Conservation (phyloP, 331 rosid genomes). For the Telfairia occidentalis region DNA sequence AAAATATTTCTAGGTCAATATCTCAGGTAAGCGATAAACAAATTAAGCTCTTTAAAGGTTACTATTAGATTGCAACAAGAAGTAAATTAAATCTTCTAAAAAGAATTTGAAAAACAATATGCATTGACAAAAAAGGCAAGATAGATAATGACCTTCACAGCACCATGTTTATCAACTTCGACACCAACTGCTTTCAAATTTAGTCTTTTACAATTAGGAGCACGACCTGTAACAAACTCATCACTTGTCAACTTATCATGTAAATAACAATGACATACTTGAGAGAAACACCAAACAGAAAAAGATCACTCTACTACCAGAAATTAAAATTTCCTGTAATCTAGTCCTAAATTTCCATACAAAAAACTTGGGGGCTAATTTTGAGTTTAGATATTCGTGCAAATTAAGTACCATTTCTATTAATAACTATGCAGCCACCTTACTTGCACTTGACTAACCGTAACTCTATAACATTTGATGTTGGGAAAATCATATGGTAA, state of each 20-base stretch:
- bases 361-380: not conserved
- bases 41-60: not conserved
- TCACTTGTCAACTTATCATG: not conserved
- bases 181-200: conserved; percentile 78
- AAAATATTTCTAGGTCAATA: not conserved
- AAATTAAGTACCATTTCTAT: not conserved
- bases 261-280: not conserved
- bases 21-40: not conserved
- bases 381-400: not conserved
- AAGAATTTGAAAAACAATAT: not conserved
- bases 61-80: not conserved
- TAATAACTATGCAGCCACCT: not conserved
- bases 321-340: not conserved
- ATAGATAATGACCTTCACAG: conserved; percentile 54
- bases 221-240: conserved; percentile 47
- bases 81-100: not conserved
- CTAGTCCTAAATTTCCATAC: not conserved
- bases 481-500: not conserved
- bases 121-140: conserved; percentile 6
- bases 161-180: conserved; percentile 50
- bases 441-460: not conserved
- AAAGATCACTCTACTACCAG: not conserved
- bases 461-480: not conserved
- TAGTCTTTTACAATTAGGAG: conserved; percentile 81
- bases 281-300: not conserved